These are phyloP conservation scores for Agaricus sinodeliciosus DNA, from an alignment of 768 basidiomycete genomes.

Conservation along the genomic window DNA sequence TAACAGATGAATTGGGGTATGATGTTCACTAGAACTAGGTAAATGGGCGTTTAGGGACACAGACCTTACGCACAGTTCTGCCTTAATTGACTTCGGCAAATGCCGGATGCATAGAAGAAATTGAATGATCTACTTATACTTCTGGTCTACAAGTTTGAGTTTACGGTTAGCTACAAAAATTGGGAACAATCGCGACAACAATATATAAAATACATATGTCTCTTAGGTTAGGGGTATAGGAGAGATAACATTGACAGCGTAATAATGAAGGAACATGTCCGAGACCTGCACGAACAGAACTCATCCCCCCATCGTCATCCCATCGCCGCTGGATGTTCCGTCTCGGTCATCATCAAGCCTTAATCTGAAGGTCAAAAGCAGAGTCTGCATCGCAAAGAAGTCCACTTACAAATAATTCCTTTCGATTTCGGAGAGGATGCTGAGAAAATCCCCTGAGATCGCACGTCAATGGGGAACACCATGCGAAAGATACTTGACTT, in stretches of 20 bases:
- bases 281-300: not conserved
- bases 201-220: conserved; percentile 9
- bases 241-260: conserved; percentile 4
- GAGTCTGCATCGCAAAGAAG: not conserved
- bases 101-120: not conserved
- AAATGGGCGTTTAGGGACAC: not conserved
- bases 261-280: not conserved
- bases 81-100: not conserved
- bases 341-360: conserved; percentile 71
- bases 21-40: not conserved
- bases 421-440: conserved; percentile 88
- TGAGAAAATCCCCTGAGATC: conserved; percentile 79
- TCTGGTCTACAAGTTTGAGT: not conserved
- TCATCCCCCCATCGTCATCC: conserved; percentile 33
- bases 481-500: conserved; percentile 23
- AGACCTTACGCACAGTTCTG: not conserved
- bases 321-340: conserved; percentile 51
- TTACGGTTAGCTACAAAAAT: conserved; percentile 6
- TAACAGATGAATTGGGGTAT: not conserved
- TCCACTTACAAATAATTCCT: conserved; percentile 67
- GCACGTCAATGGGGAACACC: conserved; percentile 6
- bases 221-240: conserved; percentile 9
- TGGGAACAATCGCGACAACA: not conserved
- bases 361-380: conserved; percentile 8
- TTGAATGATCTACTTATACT: not conserved